These are phyloP conservation scores for Phaeomoniella chlamydospora DNA, from an alignment of 2,329 filamentous ascomycete genomes.

Conservation along the genomic window DNA sequence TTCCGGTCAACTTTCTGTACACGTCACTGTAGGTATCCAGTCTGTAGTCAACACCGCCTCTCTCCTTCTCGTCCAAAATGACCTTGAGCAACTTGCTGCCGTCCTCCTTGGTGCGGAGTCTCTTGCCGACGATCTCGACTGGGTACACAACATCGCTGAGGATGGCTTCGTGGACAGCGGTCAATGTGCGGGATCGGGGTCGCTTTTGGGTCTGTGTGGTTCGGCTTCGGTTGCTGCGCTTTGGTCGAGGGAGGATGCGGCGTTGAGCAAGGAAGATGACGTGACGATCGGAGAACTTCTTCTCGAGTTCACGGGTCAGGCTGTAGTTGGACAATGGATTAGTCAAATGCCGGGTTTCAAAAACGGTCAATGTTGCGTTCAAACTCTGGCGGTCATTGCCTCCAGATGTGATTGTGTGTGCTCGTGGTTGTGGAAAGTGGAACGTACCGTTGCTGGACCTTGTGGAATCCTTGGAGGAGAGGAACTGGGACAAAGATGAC, in stretches of 20 bases:
- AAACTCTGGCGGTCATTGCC: no score
- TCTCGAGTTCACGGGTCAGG: constrained; percentile 99
- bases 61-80: constrained; percentile 99
- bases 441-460: constrained; percentile 97
- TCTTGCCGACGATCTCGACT: constrained; percentile 99
- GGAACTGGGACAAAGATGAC: constrained; percentile 99
- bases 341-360: not conserved
- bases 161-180: constrained; percentile 97
- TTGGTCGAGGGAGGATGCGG: constrained; percentile 96
- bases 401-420: not conserved
- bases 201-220: constrained; percentile 98
- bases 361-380: no score
- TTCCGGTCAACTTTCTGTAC: constrained; percentile 94
- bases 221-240: constrained; percentile 93
- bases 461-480: constrained; percentile 96
- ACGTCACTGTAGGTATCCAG: constrained; percentile 99
- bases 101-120: constrained; percentile 96
- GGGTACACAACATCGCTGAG: constrained; percentile 97
- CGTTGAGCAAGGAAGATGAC: constrained; percentile 97
- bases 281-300: constrained; percentile 99
- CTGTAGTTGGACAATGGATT: constrained; percentile 31
- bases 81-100: constrained; percentile 98
- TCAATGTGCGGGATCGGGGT: constrained; percentile 92
- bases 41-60: constrained; percentile 96
- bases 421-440: constrained; percentile 3